A percentile compares a stretch with the other conserved stretches of the same genome.
Conservation (phyloP, 805 yeast species). For the Brettanomyces nanus region DNA sequence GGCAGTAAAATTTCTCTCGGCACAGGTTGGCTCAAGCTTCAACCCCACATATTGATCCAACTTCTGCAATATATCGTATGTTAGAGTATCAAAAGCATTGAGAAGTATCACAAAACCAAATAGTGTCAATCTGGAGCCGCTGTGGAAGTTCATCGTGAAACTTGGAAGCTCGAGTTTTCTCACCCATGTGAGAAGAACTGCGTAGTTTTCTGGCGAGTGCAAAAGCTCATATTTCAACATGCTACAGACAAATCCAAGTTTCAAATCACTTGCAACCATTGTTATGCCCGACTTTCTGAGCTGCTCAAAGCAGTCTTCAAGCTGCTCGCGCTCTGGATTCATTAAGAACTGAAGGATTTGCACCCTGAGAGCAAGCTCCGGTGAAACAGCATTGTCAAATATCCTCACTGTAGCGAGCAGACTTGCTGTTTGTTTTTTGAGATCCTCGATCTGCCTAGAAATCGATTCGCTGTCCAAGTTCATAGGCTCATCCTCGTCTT, state of each 20-base stretch:
- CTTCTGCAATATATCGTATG: conserved; percentile 8
- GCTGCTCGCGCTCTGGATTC: conserved; percentile 12
- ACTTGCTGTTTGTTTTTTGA: conserved; percentile 10
- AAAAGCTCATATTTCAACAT: conserved; percentile 20
- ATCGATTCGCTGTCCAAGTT: not conserved
- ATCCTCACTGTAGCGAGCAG: conserved; percentile 6
- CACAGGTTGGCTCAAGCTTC: not conserved
- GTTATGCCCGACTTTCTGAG: conserved; percentile 3
- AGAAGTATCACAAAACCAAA: conserved; percentile 22
- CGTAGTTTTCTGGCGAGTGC: conserved; percentile 9
- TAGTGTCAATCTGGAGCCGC: conserved; percentile 16
- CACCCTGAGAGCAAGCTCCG: conserved; percentile 1
- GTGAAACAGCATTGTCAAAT: conserved; percentile 7
- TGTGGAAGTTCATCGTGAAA: conserved; percentile 12
- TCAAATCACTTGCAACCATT: conserved; percentile 8
- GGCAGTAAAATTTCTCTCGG: conserved; percentile 1
- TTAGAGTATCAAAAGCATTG: conserved; percentile 14
- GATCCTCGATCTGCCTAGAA: conserved; percentile 4
- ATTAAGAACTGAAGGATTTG: conserved; percentile 13
- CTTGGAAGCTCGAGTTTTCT: conserved; percentile 19
- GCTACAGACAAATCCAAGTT: conserved; percentile 17
- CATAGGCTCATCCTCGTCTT: not conserved
- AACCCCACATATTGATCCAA: not conserved
- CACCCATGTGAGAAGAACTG: conserved; percentile 15
- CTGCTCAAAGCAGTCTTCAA: conserved; percentile 12